A percentile compares a stretch with the other conserved stretches of the same genome.
These are phyloP conservation scores for Chlorociboria aeruginascens DNA, from an alignment of 495 filamentous ascomycete species.

Conservation along the genomic window DNA sequence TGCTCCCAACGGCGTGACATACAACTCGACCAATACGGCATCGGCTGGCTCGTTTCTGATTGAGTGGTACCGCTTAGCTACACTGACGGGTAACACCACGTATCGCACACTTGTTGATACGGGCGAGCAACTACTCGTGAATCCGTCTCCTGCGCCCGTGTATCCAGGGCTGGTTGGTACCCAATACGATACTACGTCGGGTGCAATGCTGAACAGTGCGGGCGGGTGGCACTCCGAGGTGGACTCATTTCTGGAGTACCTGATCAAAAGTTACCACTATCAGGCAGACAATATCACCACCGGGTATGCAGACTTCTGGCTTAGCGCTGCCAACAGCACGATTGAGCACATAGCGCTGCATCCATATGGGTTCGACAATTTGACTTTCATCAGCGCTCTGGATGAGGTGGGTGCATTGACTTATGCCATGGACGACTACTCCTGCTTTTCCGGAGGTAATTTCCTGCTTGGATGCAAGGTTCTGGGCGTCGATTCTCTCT, in stretches of 20 bases:
- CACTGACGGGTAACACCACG: conserved; percentile 50
- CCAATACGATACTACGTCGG: neutral
- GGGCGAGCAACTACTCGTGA: conserved; percentile 57
- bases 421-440: conserved; percentile 22
- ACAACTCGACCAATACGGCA: conserved; percentile 1
- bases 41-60: conserved; percentile 52
- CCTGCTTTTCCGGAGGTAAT: conserved; percentile 28
- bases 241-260: conserved; percentile 22
- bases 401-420: neutral
- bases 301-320: conserved; percentile 26
- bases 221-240: neutral
- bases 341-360: conserved; percentile 18
- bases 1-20: neutral
- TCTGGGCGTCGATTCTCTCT: conserved; percentile 15
- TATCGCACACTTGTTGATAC: conserved; percentile 55
- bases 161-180: conserved; percentile 2
- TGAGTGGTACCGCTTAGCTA: conserved; percentile 72
- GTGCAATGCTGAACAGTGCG: neutral
- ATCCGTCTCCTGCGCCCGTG: conserved; percentile 44
- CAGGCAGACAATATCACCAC: conserved; percentile 17
- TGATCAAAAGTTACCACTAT: conserved; percentile 27
- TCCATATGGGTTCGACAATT: conserved; percentile 15
- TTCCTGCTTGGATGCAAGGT: conserved; percentile 24
- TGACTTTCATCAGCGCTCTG: conserved; percentile 19
- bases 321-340: conserved; percentile 24